Evolutionary conservation across 805 yeast species (phyloP).

Genomic region (Kodamaea neixiangensis): DNA sequence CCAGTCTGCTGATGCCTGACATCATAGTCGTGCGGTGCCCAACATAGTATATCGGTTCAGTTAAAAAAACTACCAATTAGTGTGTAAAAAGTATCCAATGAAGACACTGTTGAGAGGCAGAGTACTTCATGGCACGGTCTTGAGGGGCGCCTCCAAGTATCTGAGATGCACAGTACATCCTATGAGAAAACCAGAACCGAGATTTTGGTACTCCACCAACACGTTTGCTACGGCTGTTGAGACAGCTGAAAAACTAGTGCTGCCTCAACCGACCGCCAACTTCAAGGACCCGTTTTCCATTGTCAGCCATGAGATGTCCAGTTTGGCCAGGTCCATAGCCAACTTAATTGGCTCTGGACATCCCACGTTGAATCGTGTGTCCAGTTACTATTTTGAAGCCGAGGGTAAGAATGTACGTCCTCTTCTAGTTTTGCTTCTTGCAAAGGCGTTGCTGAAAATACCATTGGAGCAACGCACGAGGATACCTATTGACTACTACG

Average conservation of each 20-base stretch:
- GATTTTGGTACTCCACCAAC: neutral
- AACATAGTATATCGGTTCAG: neutral
- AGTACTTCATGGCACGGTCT: neutral
- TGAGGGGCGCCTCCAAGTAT: neutral
- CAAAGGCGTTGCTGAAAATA: conserved; percentile 76
- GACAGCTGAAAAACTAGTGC: conserved; percentile 73
- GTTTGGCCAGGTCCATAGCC: conserved; percentile 84
- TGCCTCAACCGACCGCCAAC: conserved; percentile 49
- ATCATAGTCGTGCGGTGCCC: neutral
- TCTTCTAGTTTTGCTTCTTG: conserved; percentile 75
- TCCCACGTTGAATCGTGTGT: conserved; percentile 86
- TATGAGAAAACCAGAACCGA: neutral
- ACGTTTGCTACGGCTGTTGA: conserved; percentile 57
- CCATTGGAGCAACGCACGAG: conserved; percentile 70
- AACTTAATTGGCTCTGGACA: conserved; percentile 88
- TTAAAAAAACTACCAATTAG: neutral
- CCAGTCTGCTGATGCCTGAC: neutral
- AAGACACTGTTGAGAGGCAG: conserved; percentile 2
- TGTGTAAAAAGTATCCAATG: neutral
- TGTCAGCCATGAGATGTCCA: conserved; percentile 91
- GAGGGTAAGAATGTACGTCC: conserved; percentile 97
- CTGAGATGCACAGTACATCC: neutral
- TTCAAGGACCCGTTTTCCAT: conserved; percentile 84
- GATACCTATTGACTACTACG: conserved; percentile 58
- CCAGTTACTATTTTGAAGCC: conserved; percentile 93